These are phyloP conservation scores for Calonectria multiphialidica DNA, from an alignment of 2,329 filamentous ascomycete genomes.

Conservation along the genomic window DNA sequence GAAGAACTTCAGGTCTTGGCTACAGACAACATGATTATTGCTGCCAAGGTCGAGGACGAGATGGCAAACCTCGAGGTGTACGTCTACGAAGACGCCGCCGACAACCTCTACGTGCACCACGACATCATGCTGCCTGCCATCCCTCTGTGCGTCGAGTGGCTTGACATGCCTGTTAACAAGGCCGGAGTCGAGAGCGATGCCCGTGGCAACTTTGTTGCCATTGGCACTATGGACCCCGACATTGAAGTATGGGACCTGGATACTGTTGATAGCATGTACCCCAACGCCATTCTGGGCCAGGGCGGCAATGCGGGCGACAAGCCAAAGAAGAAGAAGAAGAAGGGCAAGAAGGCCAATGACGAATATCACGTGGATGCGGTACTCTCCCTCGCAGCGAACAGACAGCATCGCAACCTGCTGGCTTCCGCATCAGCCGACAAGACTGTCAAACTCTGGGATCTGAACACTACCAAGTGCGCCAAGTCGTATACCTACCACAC, in stretches of 20 bases:
- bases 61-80: conserved; percentile 97
- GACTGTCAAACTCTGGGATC: conserved; percentile 97
- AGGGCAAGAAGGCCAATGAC: conserved; percentile 88
- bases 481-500: conserved; percentile 97
- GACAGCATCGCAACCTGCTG: conserved; percentile 92
- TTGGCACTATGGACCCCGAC: conserved; percentile 97
- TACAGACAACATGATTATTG: conserved; percentile 92
- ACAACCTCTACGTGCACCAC: conserved; percentile 99
- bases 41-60: conserved; percentile 96
- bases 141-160: conserved; percentile 94
- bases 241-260: conserved; percentile 99
- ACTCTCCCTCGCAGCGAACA: conserved; percentile 90
- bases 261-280: conserved; percentile 97
- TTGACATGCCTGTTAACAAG: conserved; percentile 90
- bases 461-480: conserved; percentile 91
- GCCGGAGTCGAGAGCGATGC: conserved; percentile 70
- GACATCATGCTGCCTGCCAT: conserved; percentile 99
- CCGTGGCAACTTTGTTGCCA: conserved; percentile 90
- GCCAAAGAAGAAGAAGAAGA: conserved; percentile 85
- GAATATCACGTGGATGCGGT: conserved; percentile 95
- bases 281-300: conserved; percentile 93
- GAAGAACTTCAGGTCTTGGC: conserved; percentile 94
- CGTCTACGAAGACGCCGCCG: conserved; percentile 93
- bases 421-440: conserved; percentile 96
- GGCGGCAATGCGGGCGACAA: conserved; percentile 66